phyloP scores from a whole-genome alignment of 495 filamentous ascomycete species.

The Neurospora sp. region DNA sequence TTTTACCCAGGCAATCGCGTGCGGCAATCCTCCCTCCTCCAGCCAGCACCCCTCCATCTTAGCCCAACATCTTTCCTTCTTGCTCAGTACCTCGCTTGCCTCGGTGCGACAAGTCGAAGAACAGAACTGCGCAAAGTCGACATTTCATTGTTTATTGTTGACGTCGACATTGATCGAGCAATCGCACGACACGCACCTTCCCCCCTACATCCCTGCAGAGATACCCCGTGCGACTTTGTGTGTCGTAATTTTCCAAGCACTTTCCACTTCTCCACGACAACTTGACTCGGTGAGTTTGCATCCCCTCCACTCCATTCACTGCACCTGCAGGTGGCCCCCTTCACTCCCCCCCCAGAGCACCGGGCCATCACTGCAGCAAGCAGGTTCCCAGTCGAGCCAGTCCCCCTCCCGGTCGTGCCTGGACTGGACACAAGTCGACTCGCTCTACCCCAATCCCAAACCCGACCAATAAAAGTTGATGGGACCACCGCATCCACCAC shows the following conservation, averaged over 20 bases:
- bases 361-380: background rate
- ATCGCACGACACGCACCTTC: background rate
- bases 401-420: background rate
- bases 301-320: background rate
- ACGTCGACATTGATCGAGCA: background rate
- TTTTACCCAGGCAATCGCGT: background rate
- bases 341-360: background rate
- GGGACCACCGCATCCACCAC: background rate
- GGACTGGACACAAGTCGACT: background rate
- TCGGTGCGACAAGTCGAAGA: slow-evolving; percentile 3
- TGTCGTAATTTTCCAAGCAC: background rate
- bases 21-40: background rate
- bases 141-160: background rate
- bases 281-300: background rate
- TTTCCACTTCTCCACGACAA: background rate
- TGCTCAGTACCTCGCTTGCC: background rate
- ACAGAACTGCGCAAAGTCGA: background rate
- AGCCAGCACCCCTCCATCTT: background rate
- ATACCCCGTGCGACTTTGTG: slow-evolving; percentile 4
- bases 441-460: background rate
- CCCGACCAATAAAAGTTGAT: background rate
- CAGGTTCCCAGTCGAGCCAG: background rate
- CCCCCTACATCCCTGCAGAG: slow-evolving; percentile 13
- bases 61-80: slow-evolving; percentile 4
- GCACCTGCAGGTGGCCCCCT: slow-evolving; percentile 2